These are phyloP conservation scores for Mrakia blollopis DNA, from an alignment of 768 basidiomycete genomes.

Conservation along the genomic window DNA sequence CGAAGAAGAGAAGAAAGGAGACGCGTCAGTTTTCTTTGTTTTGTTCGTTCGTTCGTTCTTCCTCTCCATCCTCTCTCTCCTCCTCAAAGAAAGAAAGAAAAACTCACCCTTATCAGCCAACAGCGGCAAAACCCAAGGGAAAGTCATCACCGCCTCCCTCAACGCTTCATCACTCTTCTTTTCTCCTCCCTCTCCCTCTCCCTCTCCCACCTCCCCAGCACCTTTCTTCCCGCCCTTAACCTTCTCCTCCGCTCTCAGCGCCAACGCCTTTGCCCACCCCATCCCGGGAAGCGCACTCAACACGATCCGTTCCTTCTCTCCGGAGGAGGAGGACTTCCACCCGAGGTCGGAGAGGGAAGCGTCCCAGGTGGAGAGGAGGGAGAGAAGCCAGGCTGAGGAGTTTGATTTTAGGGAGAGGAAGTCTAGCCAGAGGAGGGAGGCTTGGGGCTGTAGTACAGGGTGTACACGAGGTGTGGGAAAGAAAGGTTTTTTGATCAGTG, in stretches of 20 bases:
- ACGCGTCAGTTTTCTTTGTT: background rate
- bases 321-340: constrained; percentile 45
- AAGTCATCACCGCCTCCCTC: constrained; percentile 64
- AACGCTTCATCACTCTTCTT: constrained; percentile 61
- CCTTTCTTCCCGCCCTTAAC: constrained; percentile 39
- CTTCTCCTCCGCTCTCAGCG: constrained; percentile 55
- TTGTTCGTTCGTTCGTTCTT: too few species aligned
- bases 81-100: background rate
- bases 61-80: background rate
- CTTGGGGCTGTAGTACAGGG: constrained; percentile 58
- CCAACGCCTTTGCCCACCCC: constrained; percentile 62
- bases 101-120: constrained; percentile 65
- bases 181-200: too few species aligned
- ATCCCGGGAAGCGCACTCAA: constrained; percentile 18
- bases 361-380: constrained; percentile 49
- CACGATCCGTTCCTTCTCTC: constrained; percentile 24
- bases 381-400: constrained; percentile 74
- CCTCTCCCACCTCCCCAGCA: constrained; percentile 45
- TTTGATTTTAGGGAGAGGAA: constrained; percentile 75
- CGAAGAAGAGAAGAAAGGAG: background rate
- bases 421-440: constrained; percentile 68
- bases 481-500: constrained; percentile 47
- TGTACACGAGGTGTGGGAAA: background rate
- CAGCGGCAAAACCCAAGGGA: constrained; percentile 74
- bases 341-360: constrained; percentile 39